Conservation (phyloP, 148 eudicot species). For the Rhododendron henanense region DNA sequence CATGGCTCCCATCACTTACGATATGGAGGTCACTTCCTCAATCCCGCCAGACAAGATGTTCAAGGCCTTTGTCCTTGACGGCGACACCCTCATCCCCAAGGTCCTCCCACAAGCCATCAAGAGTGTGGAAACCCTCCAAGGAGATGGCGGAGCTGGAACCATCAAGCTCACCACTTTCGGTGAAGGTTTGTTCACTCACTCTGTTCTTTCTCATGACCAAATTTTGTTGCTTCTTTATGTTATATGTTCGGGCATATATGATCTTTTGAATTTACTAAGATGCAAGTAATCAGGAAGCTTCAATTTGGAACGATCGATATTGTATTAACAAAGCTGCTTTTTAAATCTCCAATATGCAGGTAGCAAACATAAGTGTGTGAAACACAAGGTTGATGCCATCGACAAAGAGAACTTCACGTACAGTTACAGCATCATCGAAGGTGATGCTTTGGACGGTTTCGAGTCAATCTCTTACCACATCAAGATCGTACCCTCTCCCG, state of each 20-base stretch:
- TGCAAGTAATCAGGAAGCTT: background rate
- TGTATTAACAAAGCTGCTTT: background rate
- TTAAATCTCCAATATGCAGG: background rate
- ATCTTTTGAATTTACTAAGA: background rate
- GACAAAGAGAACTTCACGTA: background rate
- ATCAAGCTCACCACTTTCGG: slow-evolving; percentile 23
- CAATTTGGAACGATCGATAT: background rate
- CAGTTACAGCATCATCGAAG: background rate
- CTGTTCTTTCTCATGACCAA: background rate
- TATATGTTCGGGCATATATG: background rate
- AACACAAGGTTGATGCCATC: background rate
- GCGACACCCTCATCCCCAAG: slow-evolving; percentile 29
- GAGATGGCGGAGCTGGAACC: slow-evolving; percentile 17
- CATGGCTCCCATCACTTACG: slow-evolving; percentile 27
- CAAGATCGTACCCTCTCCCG: background rate
- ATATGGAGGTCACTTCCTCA: slow-evolving; percentile 15
- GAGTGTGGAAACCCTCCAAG: slow-evolving; percentile 15
- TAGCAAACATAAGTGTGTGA: background rate
- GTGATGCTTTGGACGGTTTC: background rate
- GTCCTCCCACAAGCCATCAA: slow-evolving; percentile 29
- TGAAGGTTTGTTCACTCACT: slow-evolving; percentile 19
- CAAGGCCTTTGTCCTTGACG: slow-evolving; percentile 27
- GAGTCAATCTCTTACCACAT: background rate
- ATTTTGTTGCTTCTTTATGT: background rate
- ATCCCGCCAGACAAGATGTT: slow-evolving; percentile 24